Evolutionary conservation across 352 stramenopile genomes (phyloP).

Genomic region (Phytophthora kernoviae): DNA sequence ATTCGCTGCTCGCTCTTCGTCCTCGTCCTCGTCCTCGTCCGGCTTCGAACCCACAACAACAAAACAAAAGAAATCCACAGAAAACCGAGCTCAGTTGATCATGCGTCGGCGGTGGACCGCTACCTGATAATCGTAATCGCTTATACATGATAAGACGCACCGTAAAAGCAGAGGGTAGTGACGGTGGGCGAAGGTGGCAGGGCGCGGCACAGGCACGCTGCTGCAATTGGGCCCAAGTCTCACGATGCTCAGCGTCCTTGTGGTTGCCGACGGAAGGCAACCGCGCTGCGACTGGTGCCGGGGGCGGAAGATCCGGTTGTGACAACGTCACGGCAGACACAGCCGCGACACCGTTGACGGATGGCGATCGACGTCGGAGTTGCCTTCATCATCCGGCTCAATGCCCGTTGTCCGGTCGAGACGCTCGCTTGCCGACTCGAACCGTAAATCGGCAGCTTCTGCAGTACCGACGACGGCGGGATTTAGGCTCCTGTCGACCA

Average conservation of each 20-base stretch:
- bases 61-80: constrained; percentile 13
- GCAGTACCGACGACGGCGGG: background rate
- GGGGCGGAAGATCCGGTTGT: constrained; percentile 38
- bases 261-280: background rate
- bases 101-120: background rate
- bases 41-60: constrained; percentile 25
- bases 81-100: constrained; percentile 12
- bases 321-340: constrained; percentile 9
- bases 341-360: constrained; percentile 15
- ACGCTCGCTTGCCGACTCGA: background rate
- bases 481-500: constrained; percentile 13
- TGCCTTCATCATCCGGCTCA: constrained; percentile 8
- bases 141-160: constrained; percentile 12
- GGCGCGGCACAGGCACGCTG: constrained; percentile 52
- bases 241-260: constrained; percentile 38
- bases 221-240: constrained; percentile 71
- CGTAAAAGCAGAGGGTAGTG: constrained; percentile 55
- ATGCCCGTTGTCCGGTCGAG: constrained; percentile 3
- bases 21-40: constrained; percentile 22
- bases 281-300: constrained; percentile 11
- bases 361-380: constrained; percentile 1
- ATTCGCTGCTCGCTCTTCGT: constrained; percentile 1
- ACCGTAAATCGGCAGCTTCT: background rate
- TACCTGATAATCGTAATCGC: background rate
- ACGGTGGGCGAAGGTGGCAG: constrained; percentile 47